A percentile compares a stretch with the other conserved stretches of the same genome.
Evolutionary conservation across 164 flowering plant genomes (phyloP).

Genomic region (Brasenia schreberi): DNA sequence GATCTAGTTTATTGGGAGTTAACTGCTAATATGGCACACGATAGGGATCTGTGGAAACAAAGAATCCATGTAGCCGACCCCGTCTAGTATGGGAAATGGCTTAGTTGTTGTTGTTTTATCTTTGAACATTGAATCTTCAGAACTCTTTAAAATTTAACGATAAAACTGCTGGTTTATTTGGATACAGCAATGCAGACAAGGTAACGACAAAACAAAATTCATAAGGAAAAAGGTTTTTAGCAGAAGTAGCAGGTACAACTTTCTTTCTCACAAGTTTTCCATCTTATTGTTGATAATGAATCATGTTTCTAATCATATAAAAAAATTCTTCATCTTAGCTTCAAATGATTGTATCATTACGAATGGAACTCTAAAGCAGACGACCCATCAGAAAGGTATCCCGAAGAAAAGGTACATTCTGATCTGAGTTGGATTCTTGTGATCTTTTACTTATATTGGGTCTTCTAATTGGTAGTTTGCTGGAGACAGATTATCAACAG

Average conservation of each 20-base stretch:
- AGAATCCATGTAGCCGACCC: no score
- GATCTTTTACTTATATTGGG: neutral
- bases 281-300: neutral
- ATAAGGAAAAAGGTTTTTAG: constrained; percentile 78
- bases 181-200: constrained; percentile 55
- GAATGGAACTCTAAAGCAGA: constrained; percentile 8
- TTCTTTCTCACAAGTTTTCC: neutral
- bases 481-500: constrained; percentile 29
- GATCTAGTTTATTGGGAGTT: no score
- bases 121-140: neutral
- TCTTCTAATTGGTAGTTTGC: neutral
- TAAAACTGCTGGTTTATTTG: neutral
- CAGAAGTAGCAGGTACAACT: constrained; percentile 51
- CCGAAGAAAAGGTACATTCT: constrained; percentile 34
- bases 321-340: constrained; percentile 13
- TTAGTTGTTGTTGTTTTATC: no score
- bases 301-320: neutral
- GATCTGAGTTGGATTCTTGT: neutral
- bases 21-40: no score
- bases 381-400: constrained; percentile 11
- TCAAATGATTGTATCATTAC: constrained; percentile 17
- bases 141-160: neutral
- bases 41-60: no score
- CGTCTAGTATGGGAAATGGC: no score
- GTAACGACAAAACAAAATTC: constrained; percentile 64